phyloP scores from a whole-genome alignment of 495 filamentous ascomycete genomes.

The Daldinia decipiens region DNA sequence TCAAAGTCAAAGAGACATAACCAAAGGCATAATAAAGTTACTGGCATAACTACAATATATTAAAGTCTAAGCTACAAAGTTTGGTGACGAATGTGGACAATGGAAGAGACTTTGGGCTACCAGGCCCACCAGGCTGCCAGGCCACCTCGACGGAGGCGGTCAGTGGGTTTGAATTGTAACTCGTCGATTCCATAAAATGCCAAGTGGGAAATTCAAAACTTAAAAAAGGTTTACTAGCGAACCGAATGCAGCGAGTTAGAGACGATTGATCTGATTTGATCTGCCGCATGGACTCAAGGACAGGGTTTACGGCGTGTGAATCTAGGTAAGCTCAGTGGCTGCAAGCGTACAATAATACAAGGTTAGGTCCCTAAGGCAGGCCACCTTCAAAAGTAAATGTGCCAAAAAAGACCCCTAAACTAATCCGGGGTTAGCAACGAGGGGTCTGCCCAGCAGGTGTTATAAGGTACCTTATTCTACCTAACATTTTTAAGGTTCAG shows the following conservation, averaged over 20 bases:
- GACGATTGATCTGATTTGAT: slow-evolving; percentile 37
- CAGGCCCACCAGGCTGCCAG: background rate
- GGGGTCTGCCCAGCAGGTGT: slow-evolving; percentile 2
- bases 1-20: background rate
- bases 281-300: slow-evolving; percentile 34
- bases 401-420: slow-evolving; percentile 35
- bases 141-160: slow-evolving; percentile 24
- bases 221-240: slow-evolving; percentile 22
- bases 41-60: background rate
- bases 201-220: slow-evolving; percentile 19
- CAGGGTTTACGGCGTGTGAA: slow-evolving; percentile 32
- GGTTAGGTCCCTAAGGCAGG: too few relatives aligned
- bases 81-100: slow-evolving; percentile 3
- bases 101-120: background rate
- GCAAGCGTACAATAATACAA: slow-evolving; percentile 18
- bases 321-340: slow-evolving; percentile 22
- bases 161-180: slow-evolving; percentile 17
- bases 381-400: background rate
- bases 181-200: slow-evolving; percentile 5
- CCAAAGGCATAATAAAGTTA: background rate
- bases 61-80: background rate
- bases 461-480: background rate
- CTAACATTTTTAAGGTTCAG: slow-evolving; percentile 6
- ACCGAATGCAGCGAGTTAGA: slow-evolving; percentile 25
- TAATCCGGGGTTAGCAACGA: slow-evolving; percentile 35